Evolutionary conservation across 2,329 filamentous ascomycete genomes (phyloP), one percentile per base, ranked within the genome.

Genomic region (Trichoderma arundinaceum): DNA sequence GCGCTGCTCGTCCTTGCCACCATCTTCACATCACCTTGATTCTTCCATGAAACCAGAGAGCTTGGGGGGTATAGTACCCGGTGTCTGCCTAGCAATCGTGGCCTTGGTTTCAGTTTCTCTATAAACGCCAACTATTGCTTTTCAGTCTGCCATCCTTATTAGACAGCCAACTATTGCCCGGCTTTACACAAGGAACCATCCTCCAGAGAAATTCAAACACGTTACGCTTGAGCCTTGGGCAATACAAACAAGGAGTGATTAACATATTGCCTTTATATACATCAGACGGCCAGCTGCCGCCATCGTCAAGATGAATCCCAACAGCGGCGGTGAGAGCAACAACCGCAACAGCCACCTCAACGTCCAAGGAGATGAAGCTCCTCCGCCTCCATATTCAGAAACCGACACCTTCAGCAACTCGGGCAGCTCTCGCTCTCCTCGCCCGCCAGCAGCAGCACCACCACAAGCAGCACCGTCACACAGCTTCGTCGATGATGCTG

Each of bases 301-400:
- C 22, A 28, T 28, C 41, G 19, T 22, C 59, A 61, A 44, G 39
- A 70, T 69, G 71, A 68, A 65, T 53, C 62, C 64, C 22, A 52
- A 17, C 35, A 33, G 17, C 33, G 17, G 33, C 33, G 38, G 38
- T 17, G 10, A 32, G 22, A 41, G 15, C 48, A 35, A 19, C 28
- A 32, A 10, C 39, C 28, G 12, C 60, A 69, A 65, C 48, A 38
- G 35, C 13, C 65, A 65, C n/a, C 69, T 69, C 46, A 67, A 57
- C 61, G 63, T 70, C 63, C 68, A 65, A 15, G 67, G 56, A 10
- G 75, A 79, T 64, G 78, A 83, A 66, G 72, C 74, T 7, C 83
- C 84, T 19, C 85, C 84, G 48, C 84, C 84, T 4, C 85, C 86
- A 6, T 88, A 88, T 70, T 81, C 81, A 44, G 84, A 86, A 73